A percentile compares a stretch with the other conserved stretches of the same genome.
Evolutionary conservation across 768 basidiomycete species (phyloP).

Genomic region (Lentinula lateritia): DNA sequence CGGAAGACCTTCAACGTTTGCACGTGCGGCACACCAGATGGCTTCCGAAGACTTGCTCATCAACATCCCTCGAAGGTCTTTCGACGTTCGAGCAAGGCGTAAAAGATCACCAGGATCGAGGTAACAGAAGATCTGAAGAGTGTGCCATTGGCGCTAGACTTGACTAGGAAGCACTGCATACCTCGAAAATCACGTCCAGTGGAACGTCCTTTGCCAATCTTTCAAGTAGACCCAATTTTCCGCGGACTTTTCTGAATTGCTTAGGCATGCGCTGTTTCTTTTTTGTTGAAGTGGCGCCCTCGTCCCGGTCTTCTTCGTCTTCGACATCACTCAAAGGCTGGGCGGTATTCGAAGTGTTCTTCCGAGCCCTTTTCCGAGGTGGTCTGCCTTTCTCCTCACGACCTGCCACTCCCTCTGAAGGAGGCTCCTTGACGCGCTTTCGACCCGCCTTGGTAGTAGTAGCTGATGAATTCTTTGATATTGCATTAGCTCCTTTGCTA

Average conservation of each 20-base stretch:
- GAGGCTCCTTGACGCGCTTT: too few species aligned
- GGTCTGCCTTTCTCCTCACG: too few species aligned
- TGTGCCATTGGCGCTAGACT: not conserved
- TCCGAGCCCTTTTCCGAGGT: too few species aligned
- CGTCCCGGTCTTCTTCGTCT: not conserved
- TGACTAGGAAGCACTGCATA: not conserved
- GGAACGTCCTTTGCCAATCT: not conserved
- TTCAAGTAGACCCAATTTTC: not conserved
- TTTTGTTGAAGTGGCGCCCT: not conserved
- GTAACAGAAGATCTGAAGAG: constrained; percentile 43
- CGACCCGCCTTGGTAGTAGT: too few species aligned
- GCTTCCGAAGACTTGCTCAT: constrained; percentile 38
- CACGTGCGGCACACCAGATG: constrained; percentile 43
- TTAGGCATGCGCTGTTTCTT: not conserved
- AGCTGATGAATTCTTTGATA: too few species aligned
- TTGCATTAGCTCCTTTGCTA: too few species aligned
- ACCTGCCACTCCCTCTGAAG: too few species aligned
- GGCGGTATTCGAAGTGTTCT: too few species aligned
- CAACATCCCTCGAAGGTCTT: constrained; percentile 41
- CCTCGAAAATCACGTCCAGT: not conserved
- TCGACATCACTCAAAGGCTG: too few species aligned
- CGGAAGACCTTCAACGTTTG: constrained; percentile 38
- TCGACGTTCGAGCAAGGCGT: constrained; percentile 42
- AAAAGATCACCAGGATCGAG: constrained; percentile 46
- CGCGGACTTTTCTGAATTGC: not conserved